Evolutionary conservation across 1,284 basidiomycete genomes (phyloP), one percentile per base, ranked within the genome.

Genomic region (Vanrija sp.): DNA sequence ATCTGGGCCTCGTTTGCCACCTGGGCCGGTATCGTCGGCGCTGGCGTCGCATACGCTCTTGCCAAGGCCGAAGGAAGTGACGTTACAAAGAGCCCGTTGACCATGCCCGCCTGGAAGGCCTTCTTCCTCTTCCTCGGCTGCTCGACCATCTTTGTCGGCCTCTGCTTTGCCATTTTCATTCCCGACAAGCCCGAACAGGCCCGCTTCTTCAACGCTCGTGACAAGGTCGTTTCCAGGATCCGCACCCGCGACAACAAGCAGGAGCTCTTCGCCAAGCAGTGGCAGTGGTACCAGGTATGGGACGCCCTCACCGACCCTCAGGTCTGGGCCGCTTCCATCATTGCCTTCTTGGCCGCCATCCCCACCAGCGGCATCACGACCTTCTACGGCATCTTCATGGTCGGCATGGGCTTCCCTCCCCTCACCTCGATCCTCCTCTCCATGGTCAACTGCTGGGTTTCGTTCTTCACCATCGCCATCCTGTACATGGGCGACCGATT

Each of bases 221-320:
- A 68, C n/a, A 67, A 66, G 44, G 42, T 51, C 19, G 51, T 68
- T 24, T 66, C 69, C 24, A 43, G 61, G 20, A 59, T 64, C 10
- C 63, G 70, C 35, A 49, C 46, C 3, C 53, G 41, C 12, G 47
- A 49, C 31, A 72, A 69, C 54, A 56, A 61, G 42, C 68, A 71
- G 54, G 65, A 60, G 45, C 55, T 64, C 46, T 61, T 61, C 37
- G 46, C 59, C 8, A 63, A 58, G 35, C 25, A 52, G 3, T 69
- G 51, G 43, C 56, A 61, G 23, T 49, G 48, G 23, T 56, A 65
- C 15, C 69, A 72, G 54, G 59, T 63, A 3, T 37, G 24, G 27
- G 68, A 70, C 37, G 61, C 59, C 0, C 38, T 59, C 37, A 61
- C 18, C 12, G 71, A 73, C 42, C 50, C 49, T 3, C 44, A 47